phyloP scores from a whole-genome alignment of 345 rosid species.

The Bretschneidera sinensis region DNA sequence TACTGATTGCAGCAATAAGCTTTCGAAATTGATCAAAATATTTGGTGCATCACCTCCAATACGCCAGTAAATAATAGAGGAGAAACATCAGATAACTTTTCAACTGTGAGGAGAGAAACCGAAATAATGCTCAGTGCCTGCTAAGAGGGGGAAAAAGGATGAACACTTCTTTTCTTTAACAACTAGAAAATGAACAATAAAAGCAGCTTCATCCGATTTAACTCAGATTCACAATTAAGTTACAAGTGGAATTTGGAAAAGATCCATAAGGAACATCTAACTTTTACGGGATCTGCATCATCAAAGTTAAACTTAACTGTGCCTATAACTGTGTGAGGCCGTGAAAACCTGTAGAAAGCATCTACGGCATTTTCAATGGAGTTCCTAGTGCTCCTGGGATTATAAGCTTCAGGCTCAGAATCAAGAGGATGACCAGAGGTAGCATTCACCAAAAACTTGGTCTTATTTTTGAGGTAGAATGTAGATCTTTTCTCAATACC shows the following conservation, averaged over 20 bases:
- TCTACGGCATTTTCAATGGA: slow-evolving; percentile 44
- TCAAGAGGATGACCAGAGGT: slow-evolving; percentile 54
- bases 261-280: slow-evolving; percentile 8
- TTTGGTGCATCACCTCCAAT: slow-evolving; percentile 51
- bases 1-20: neutral
- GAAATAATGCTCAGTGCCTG: slow-evolving; percentile 89
- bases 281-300: neutral
- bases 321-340: slow-evolving; percentile 93
- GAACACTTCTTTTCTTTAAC: neutral
- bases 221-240: neutral
- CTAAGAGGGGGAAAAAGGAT: slow-evolving; percentile 10
- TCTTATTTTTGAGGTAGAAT: slow-evolving; percentile 18
- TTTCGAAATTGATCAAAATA: neutral
- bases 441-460: slow-evolving; percentile 43
- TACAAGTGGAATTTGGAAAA: neutral
- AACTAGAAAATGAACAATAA: neutral
- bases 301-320: slow-evolving; percentile 63
- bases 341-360: slow-evolving; percentile 87
- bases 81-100: slow-evolving; percentile 75
- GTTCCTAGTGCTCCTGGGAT: slow-evolving; percentile 27
- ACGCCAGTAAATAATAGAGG: slow-evolving; percentile 64
- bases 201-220: slow-evolving; percentile 1
- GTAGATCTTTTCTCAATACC: slow-evolving; percentile 17
- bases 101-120: slow-evolving; percentile 85
- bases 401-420: slow-evolving; percentile 44